These are phyloP conservation scores for Cytospora leucostoma DNA, from an alignment of 2,329 filamentous ascomycete genomes.

Conservation along the genomic window DNA sequence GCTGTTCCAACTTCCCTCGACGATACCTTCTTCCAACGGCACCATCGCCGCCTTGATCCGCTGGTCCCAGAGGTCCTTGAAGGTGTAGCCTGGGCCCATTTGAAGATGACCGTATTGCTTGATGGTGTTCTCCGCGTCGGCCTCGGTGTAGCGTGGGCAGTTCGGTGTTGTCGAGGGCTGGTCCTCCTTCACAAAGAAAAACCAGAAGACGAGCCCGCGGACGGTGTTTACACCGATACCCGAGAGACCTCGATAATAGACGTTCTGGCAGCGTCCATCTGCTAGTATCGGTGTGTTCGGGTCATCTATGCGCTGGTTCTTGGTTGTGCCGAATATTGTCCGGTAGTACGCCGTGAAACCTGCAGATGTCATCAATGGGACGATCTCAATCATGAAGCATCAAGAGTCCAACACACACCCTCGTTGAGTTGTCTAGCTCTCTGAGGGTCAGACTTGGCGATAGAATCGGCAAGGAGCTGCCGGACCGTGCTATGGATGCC, in stretches of 20 bases:
- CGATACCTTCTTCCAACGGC: constrained; percentile 29
- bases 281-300: constrained; percentile 3
- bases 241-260: constrained; percentile 23
- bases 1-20: constrained; percentile 27
- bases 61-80: constrained; percentile 28
- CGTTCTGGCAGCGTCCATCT: constrained; percentile 19
- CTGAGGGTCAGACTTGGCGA: constrained; percentile 5
- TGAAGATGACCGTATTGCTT: constrained; percentile 21
- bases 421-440: neutral
- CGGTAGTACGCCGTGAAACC: constrained; percentile 19
- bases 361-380: neutral
- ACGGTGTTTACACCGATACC: constrained; percentile 16
- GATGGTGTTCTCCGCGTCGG: constrained; percentile 24
- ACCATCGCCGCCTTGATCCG: constrained; percentile 26
- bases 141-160: constrained; percentile 24
- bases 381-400: too few species aligned
- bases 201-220: constrained; percentile 23
- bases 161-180: constrained; percentile 16
- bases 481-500: constrained; percentile 23
- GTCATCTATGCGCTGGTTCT: constrained; percentile 7
- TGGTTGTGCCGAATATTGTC: constrained; percentile 22
- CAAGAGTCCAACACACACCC: neutral
- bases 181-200: constrained; percentile 26
- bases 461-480: constrained; percentile 7
- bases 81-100: constrained; percentile 31